These are phyloP conservation scores for Aspergillus novoparasiticus DNA, from an alignment of 2,329 filamentous ascomycete species.

Conservation along the genomic window DNA sequence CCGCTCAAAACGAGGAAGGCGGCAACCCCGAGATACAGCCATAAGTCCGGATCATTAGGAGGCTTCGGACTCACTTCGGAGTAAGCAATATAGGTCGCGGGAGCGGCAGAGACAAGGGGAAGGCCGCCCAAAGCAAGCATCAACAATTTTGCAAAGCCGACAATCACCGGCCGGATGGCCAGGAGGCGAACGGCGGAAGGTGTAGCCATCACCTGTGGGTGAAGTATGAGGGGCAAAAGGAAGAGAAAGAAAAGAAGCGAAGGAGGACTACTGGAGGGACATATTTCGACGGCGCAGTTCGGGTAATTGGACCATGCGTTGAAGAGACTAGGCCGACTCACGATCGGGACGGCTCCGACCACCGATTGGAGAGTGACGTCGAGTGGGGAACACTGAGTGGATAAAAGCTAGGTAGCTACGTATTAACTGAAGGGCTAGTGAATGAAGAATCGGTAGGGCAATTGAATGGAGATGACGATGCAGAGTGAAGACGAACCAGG, in stretches of 20 bases:
- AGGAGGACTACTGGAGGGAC: conserved; percentile 11
- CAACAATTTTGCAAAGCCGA: conserved; percentile 46
- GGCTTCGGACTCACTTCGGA: conserved; percentile 51
- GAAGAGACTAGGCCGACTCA: neutral
- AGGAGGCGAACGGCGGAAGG: conserved; percentile 33
- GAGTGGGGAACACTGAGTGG: neutral
- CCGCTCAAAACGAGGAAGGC: conserved; percentile 81
- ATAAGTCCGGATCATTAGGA: conserved; percentile 66
- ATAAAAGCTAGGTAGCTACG: neutral
- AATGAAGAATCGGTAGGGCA: neutral
- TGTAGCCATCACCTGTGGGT: conserved; percentile 30
- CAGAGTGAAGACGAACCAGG: neutral
- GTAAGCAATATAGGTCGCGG: conserved; percentile 26
- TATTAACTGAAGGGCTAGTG: neutral
- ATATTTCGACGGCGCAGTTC: conserved; percentile 13
- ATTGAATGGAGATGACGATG: neutral
- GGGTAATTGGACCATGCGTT: conserved; percentile 1
- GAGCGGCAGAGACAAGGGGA: conserved; percentile 43
- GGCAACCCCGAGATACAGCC: conserved; percentile 79
- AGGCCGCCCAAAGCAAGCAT: conserved; percentile 40
- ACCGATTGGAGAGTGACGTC: conserved; percentile 6
- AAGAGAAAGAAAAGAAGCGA: conserved; percentile 6
- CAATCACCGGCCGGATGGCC: conserved; percentile 40
- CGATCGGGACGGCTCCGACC: conserved; percentile 2
- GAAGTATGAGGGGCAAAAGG: conserved; percentile 6